Evolutionary conservation across 768 basidiomycete species (phyloP).

Genomic region (Rhodotorula diobovata): DNA sequence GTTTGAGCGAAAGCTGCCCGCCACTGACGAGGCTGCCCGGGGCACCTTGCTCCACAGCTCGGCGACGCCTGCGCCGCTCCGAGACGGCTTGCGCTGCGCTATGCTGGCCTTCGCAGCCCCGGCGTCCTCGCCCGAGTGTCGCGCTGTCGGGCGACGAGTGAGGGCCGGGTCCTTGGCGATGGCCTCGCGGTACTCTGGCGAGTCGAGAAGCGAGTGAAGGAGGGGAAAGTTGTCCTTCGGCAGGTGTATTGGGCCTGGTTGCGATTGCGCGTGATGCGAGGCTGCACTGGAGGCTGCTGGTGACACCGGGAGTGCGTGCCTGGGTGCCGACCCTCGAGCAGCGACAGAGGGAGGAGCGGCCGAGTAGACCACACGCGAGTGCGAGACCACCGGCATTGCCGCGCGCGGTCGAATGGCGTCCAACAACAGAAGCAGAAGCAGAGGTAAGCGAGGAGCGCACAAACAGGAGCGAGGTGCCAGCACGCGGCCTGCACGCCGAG

Average conservation of each 20-base stretch:
- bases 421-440: too few relatives aligned
- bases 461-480: too few relatives aligned
- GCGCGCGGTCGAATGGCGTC: too few relatives aligned
- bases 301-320: too few relatives aligned
- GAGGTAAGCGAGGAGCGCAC: too few relatives aligned
- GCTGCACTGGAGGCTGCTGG: too few relatives aligned
- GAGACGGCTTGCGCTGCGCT: background rate
- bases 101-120: background rate
- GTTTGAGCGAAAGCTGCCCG: background rate
- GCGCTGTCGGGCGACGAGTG: background rate
- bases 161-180: background rate
- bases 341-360: background rate
- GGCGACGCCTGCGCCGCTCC: background rate
- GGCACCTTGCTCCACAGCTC: background rate
- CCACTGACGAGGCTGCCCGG: background rate
- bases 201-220: conserved; percentile 5
- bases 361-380: too few relatives aligned
- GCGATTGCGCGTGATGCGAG: background rate
- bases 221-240: background rate
- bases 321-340: too few relatives aligned
- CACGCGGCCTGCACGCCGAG: background rate
- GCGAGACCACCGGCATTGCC: too few relatives aligned
- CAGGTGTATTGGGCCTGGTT: conserved; percentile 5
- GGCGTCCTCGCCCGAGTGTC: background rate
- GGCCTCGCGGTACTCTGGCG: background rate